Conservation (phyloP, 345 rosid species). For the Carallia pectinifolia region DNA sequence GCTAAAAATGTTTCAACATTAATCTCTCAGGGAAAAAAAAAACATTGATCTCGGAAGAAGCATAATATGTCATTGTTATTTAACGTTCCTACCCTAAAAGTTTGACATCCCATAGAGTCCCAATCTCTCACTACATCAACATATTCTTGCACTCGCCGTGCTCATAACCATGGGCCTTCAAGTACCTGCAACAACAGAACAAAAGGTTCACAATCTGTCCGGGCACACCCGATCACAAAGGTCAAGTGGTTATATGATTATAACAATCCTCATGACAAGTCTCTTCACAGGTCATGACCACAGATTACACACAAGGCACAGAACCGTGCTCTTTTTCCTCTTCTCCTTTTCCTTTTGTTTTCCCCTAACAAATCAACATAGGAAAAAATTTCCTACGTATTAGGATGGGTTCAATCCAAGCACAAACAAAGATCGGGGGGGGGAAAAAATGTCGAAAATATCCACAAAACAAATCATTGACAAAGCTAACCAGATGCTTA, state of each 20-base stretch:
- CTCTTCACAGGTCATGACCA: neutral
- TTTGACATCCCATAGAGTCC: constrained; percentile 9
- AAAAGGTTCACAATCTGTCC: constrained; percentile 3
- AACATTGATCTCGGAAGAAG: neutral
- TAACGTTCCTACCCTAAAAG: constrained; percentile 12
- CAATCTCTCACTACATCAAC: constrained; percentile 27
- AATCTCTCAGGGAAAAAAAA: neutral
- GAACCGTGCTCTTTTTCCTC: neutral
- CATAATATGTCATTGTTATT: constrained; percentile 8
- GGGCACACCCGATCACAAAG: neutral
- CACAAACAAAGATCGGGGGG: no score
- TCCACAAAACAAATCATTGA: no score
- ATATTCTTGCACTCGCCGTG: constrained; percentile 31
- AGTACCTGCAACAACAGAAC: constrained; percentile 53
- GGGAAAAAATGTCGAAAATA: no score
- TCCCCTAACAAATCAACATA: no score
- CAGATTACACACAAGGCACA: neutral
- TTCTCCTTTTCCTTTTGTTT: no score
- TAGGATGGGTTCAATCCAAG: no score
- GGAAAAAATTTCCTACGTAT: no score
- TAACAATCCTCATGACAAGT: neutral
- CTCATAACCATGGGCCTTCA: constrained; percentile 37
- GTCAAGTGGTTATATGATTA: neutral
- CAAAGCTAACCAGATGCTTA: neutral
- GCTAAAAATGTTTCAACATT: neutral